Base-by-base conservation (phyloP, 2,329 filamentous ascomycete genomes). In the Penicillium thymicola region DNA sequence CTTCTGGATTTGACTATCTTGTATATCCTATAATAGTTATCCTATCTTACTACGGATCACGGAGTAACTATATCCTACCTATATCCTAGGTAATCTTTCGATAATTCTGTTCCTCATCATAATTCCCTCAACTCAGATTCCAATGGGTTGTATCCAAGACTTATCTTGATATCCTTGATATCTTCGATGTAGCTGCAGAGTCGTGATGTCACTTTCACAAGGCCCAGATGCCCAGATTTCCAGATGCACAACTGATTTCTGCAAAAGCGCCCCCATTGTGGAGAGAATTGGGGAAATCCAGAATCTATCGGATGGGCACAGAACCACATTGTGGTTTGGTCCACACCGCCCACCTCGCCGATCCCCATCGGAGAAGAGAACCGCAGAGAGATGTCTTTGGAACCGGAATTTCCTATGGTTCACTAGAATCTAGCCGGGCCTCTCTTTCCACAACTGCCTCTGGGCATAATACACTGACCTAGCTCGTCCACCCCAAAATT, bases 191-290 rank as follows among this genome's bases (percentile, higher is more conserved):
- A 32, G 43, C 16, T 2, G 11, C 16, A 18, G 5, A 44, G 18
- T 36, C 48, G 21, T 52, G 54, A 52, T 52, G 48, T 56, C 54
- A 55, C 47, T 3, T 42, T 42, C 14, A 49, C n/a, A 51, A 44
- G 1, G 16, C 37, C 48, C 18, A 46, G 4, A 30, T 45, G 7
- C 28, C 48, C 14, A 46, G 13, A 32, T 34, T 5, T 13, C 30
- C 10, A 51, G 28, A 14, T 28, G 21, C 34, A 34, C 34, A 34
- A 37, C 8, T 37, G 28, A 21, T 51, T 21, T 21, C n/a, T 52
- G 48, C 28, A 40, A 51, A 28, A 25, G 3, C 13, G 41, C 34
- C 42, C 32, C 51, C 23, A 34, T 34, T 34, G 48, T 57, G 54
- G 54, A 53, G 53, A 51, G 49, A 10, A 4, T 18, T 11, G 48